These are phyloP conservation scores for Malassezia equina DNA, from an alignment of 1,284 basidiomycete species.

Conservation along the genomic window DNA sequence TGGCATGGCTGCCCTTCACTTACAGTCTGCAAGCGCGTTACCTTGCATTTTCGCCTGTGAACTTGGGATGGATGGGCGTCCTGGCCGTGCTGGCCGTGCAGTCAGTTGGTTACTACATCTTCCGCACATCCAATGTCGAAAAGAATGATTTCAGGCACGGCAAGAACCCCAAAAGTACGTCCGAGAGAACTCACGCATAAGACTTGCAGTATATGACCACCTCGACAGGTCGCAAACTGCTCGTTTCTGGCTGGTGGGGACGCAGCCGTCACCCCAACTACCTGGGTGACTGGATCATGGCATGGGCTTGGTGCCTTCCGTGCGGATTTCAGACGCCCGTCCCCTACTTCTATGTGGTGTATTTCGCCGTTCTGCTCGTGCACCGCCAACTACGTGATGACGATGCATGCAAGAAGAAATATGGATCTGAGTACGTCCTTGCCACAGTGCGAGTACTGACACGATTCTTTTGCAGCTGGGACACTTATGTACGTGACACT, in stretches of 20 bases:
- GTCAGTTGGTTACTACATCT: conserved; percentile 76
- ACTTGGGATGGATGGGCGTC: conserved; percentile 62
- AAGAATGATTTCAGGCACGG: conserved; percentile 94
- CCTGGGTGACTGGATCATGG: conserved; percentile 73
- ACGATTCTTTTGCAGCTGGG: conserved; percentile 14
- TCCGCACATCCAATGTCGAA: conserved; percentile 76
- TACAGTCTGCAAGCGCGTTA: conserved; percentile 90
- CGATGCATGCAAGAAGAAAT: conserved; percentile 67
- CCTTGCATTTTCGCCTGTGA: conserved; percentile 73
- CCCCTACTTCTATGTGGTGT: conserved; percentile 84
- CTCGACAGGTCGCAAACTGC: conserved; percentile 72
- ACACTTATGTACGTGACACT: conserved; percentile 15
- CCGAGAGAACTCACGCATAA: conserved; percentile 18
- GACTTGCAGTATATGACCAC: conserved; percentile 74
- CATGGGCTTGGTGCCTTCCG: conserved; percentile 83
- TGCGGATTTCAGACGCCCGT: conserved; percentile 83
- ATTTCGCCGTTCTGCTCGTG: conserved; percentile 79
- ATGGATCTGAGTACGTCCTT: conserved; percentile 64
- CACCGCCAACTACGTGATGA: conserved; percentile 88
- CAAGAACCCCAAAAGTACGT: conserved; percentile 70
- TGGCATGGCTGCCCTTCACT: conserved; percentile 87
- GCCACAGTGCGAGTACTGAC: conserved; percentile 54
- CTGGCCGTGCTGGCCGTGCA: conserved; percentile 62
- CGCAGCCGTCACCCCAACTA: conserved; percentile 70
- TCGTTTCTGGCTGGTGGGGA: conserved; percentile 98